Evolutionary conservation across 805 yeast species (phyloP).

Genomic region (Tetrapisispora iriomotensis): DNA sequence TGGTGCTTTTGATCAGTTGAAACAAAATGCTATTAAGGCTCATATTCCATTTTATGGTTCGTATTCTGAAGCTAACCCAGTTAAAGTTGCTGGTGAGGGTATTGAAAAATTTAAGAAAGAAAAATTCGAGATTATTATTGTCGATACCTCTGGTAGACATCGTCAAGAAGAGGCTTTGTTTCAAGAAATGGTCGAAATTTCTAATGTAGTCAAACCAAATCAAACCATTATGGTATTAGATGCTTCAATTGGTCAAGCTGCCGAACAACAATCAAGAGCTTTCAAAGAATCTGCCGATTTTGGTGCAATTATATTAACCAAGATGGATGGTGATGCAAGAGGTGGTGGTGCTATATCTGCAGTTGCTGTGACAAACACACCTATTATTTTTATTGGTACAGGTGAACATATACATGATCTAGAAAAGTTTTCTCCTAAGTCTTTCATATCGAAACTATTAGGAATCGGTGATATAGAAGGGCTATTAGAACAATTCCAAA

Average conservation of each 20-base stretch:
- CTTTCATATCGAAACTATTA: constrained; percentile 80
- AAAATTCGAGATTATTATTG: constrained; percentile 85
- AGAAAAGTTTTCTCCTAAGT: constrained; percentile 81
- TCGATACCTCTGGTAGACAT: constrained; percentile 97
- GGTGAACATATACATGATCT: constrained; percentile 94
- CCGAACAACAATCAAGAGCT: constrained; percentile 88
- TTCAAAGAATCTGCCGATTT: constrained; percentile 88
- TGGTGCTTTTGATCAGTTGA: constrained; percentile 97
- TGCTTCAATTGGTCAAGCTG: constrained; percentile 97
- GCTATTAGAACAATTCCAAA: constrained; percentile 83
- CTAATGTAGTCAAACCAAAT: constrained; percentile 79
- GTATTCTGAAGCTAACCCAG: constrained; percentile 93
- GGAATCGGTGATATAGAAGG: constrained; percentile 96
- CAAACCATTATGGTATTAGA: constrained; percentile 97
- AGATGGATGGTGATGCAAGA: constrained; percentile 97
- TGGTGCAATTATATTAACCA: constrained; percentile 90
- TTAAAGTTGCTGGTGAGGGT: constrained; percentile 82
- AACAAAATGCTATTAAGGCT: constrained; percentile 94
- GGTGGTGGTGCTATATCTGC: constrained; percentile 99
- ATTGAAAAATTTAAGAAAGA: constrained; percentile 85
- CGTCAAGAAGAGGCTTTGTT: constrained; percentile 87
- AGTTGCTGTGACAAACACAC: constrained; percentile 93
- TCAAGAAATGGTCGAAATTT: constrained; percentile 89
- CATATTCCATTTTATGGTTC: constrained; percentile 91
- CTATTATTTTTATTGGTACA: constrained; percentile 92